A percentile compares a stretch with the other conserved stretches of the same genome.
phyloP scores from a whole-genome alignment of 176 grass and related monocot genomes.

The Avena insularis region DNA sequence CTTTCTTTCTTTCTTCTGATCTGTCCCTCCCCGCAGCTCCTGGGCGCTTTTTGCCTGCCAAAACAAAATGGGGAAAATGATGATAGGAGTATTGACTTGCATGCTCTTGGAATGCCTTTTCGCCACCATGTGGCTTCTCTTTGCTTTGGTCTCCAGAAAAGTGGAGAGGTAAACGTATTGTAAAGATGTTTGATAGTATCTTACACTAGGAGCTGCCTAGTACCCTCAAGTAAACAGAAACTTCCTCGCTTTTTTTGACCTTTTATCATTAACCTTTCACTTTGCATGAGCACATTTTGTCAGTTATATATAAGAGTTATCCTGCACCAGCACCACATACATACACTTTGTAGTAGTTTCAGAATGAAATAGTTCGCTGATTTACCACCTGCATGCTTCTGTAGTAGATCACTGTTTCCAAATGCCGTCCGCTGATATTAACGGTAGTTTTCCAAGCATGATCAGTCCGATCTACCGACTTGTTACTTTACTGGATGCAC shows the following conservation, averaged over 20 bases:
- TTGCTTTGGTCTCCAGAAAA: conserved; percentile 55
- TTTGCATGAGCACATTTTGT: conserved; percentile 33
- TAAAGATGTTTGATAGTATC: conserved; percentile 33
- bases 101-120: conserved; percentile 36
- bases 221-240: conserved; percentile 45
- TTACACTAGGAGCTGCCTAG: neutral
- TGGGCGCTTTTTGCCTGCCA: conserved; percentile 4
- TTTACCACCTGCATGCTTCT: too few species aligned
- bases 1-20: conserved; percentile 52
- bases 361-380: too few species aligned
- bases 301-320: neutral
- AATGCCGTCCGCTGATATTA: neutral
- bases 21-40: conserved; percentile 43
- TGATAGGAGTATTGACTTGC: conserved; percentile 59
- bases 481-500: neutral
- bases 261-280: neutral
- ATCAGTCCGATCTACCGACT: neutral
- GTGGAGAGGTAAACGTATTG: conserved; percentile 34
- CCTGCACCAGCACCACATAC: too few species aligned
- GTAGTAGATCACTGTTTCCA: too few species aligned
- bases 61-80: conserved; percentile 49
- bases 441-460: conserved; percentile 2
- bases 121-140: conserved; percentile 42
- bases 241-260: conserved; percentile 31
- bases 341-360: too few species aligned